phyloP scores from a whole-genome alignment of 2,329 filamentous ascomycete species.

The Trichoderma gracile region DNA sequence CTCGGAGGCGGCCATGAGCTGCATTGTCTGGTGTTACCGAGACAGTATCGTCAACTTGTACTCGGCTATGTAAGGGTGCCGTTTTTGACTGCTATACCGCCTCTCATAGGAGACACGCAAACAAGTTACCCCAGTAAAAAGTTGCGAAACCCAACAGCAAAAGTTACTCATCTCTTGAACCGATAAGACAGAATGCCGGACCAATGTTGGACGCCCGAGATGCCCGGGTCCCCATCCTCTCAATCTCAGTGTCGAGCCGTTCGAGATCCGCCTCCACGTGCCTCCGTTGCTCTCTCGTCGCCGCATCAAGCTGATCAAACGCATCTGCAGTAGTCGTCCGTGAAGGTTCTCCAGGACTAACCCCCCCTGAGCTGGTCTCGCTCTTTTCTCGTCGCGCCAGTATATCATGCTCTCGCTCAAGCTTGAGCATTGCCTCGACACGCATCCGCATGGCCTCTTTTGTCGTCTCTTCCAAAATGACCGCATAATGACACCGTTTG shows the following conservation, averaged over 20 bases:
- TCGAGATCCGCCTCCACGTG: slow-evolving; percentile 18
- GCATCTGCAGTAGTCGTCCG: background rate
- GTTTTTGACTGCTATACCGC: no score
- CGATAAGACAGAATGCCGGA: slow-evolving; percentile 25
- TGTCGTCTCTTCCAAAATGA: slow-evolving; percentile 27
- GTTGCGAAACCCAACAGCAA: background rate
- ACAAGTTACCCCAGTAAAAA: background rate
- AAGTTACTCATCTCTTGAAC: background rate
- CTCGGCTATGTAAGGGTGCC: no score
- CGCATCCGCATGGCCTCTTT: slow-evolving; percentile 26
- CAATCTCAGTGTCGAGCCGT: slow-evolving; percentile 19
- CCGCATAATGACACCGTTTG: slow-evolving; percentile 26
- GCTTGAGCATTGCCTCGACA: slow-evolving; percentile 22
- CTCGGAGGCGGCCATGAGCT: no score
- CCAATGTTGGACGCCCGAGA: slow-evolving; percentile 20
- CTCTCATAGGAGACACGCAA: no score
- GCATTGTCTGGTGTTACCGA: no score
- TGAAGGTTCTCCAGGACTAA: slow-evolving; percentile 2
- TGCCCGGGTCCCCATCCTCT: slow-evolving; percentile 26
- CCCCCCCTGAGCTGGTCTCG: background rate
- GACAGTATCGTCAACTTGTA: no score
- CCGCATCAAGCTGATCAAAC: background rate
- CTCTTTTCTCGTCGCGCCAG: background rate
- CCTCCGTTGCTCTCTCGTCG: background rate
- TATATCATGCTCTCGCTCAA: slow-evolving; percentile 13